Percentiles rank a stretch among this genome's conserved stretches.
These are phyloP conservation scores for Peniophora sp. DNA, from an alignment of 1,284 basidiomycete species.

Conservation along the genomic window DNA sequence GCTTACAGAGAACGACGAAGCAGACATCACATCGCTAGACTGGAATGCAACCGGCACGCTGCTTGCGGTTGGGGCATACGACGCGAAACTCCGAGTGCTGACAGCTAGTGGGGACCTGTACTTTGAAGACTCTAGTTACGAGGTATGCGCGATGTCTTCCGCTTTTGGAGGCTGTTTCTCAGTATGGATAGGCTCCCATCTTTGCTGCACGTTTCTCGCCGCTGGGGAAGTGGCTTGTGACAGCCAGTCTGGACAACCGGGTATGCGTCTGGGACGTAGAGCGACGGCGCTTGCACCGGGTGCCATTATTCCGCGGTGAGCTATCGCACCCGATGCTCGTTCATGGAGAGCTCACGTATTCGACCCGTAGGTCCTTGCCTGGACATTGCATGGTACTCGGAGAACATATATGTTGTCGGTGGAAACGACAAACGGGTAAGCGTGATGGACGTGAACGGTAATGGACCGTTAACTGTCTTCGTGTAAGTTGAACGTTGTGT, in stretches of 20 bases:
- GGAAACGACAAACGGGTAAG: conserved; percentile 61
- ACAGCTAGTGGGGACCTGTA: conserved; percentile 49
- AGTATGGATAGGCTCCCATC: conserved; percentile 56
- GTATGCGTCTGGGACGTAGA: conserved; percentile 71
- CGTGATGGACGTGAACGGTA: conserved; percentile 45
- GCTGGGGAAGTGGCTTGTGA: conserved; percentile 59
- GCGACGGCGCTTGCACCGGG: conserved; percentile 47
- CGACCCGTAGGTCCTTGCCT: conserved; percentile 61
- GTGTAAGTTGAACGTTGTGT: no score
- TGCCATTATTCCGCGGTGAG: conserved; percentile 49
- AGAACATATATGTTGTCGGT: conserved; percentile 64
- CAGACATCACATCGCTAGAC: conserved; percentile 66
- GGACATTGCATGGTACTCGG: conserved; percentile 78
- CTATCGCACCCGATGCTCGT: conserved; percentile 10
- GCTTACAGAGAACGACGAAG: conserved; percentile 20
- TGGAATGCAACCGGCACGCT: conserved; percentile 68
- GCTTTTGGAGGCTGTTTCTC: conserved; percentile 7
- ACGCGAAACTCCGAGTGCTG: conserved; percentile 59
- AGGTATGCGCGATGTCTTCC: conserved; percentile 33
- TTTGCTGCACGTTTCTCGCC: conserved; percentile 69
- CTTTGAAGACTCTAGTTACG: conserved; percentile 52
- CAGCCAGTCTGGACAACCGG: conserved; percentile 68
- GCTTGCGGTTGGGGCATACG: conserved; percentile 72
- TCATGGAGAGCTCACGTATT: conserved; percentile 6
- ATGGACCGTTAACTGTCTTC: conserved; percentile 47